Evolutionary conservation across 495 filamentous ascomycete species (phyloP).

Genomic region (Baudoinia panamericana): DNA sequence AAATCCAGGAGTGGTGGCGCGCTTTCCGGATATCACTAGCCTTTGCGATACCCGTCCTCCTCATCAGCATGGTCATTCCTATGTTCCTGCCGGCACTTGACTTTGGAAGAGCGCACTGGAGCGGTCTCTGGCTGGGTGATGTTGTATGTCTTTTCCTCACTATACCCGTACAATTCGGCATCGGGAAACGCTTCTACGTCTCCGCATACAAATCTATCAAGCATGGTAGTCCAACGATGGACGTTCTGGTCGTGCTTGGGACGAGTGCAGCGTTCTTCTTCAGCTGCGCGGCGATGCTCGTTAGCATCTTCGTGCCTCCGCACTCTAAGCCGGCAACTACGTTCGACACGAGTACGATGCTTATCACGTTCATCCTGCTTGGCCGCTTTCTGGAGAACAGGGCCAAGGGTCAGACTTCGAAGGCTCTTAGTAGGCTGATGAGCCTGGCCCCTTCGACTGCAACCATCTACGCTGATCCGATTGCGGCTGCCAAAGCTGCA

Average conservation of each 20-base stretch:
- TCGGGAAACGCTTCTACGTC: constrained; percentile 83
- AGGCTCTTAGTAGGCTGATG: constrained; percentile 90
- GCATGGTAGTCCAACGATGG: constrained; percentile 90
- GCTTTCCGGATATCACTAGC: constrained; percentile 60
- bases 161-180: constrained; percentile 89
- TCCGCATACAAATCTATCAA: constrained; percentile 82
- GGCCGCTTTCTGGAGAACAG: constrained; percentile 88
- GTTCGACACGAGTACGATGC: constrained; percentile 97
- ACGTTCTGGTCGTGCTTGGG: constrained; percentile 85
- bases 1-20: constrained; percentile 81
- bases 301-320: constrained; percentile 55
- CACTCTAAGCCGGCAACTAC: constrained; percentile 72
- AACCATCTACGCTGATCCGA: constrained; percentile 93
- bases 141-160: constrained; percentile 70
- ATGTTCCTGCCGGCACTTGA: constrained; percentile 42
- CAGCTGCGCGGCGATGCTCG: constrained; percentile 74
- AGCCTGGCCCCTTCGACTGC: constrained; percentile 91
- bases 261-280: constrained; percentile 98
- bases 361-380: constrained; percentile 90
- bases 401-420: constrained; percentile 93
- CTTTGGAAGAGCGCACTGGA: constrained; percentile 50
- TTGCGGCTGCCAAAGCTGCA: constrained; percentile 78
- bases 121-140: constrained; percentile 76
- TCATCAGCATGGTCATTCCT: constrained; percentile 79
- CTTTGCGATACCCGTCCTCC: constrained; percentile 84